phyloP scores from a whole-genome alignment of 202 grass and related monocot genomes.

The Elaeis oleifera region DNA sequence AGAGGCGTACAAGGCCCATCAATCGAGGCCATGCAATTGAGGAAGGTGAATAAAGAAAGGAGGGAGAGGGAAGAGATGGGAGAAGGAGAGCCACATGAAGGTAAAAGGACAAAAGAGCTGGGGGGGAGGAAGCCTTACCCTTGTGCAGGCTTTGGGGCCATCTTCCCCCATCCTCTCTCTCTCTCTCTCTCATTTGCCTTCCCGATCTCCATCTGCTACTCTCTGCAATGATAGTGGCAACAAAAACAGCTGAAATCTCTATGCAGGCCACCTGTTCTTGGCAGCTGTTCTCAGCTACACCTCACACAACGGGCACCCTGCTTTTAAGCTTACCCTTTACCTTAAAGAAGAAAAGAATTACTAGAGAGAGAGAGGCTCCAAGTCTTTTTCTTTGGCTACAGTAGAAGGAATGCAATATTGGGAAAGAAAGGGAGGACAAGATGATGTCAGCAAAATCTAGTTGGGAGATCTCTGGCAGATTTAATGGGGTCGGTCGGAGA shows the following conservation, averaged over 20 bases:
- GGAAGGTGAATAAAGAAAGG: conserved; percentile 9
- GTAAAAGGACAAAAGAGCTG: conserved; percentile 12
- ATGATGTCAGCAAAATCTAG: conserved; percentile 58
- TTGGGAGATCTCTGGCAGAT: conserved; percentile 35
- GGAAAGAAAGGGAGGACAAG: background rate
- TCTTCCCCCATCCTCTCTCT: background rate
- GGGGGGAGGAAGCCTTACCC: conserved; percentile 14
- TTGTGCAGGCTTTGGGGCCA: conserved; percentile 26
- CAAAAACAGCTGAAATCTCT: conserved; percentile 40
- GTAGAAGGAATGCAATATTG: too few species aligned
- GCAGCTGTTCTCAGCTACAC: conserved; percentile 14
- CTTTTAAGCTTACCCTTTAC: too few species aligned
- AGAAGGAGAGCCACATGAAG: background rate
- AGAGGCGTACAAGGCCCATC: conserved; percentile 3
- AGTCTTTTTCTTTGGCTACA: background rate
- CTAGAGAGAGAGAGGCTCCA: too few species aligned
- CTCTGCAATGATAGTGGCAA: conserved; percentile 25
- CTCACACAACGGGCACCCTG: background rate
- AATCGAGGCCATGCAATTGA: conserved; percentile 15
- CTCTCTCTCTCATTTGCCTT: background rate
- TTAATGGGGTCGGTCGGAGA: conserved; percentile 37
- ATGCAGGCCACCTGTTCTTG: conserved; percentile 20
- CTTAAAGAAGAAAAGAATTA: too few species aligned
- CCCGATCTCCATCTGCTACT: conserved; percentile 2
- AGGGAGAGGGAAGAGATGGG: background rate